A percentile compares a stretch with the other conserved stretches of the same genome.
phyloP scores from a whole-genome alignment of 2,329 filamentous ascomycete species.

The Sclerotinia sclerotiorum region DNA sequence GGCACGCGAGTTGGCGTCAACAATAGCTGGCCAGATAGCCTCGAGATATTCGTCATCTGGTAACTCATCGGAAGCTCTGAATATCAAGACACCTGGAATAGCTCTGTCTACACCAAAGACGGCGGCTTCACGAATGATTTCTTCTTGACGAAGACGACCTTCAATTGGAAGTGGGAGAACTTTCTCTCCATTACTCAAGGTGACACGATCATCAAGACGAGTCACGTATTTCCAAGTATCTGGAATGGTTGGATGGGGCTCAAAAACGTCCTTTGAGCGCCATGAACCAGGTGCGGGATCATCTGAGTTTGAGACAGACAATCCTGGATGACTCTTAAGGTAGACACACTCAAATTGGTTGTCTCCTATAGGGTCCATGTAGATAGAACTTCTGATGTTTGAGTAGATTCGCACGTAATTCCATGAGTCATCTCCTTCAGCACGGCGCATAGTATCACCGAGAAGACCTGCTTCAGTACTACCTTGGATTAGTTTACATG shows the following conservation, averaged over 20 bases:
- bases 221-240: slow-evolving; percentile 49
- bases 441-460: slow-evolving; percentile 55
- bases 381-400: slow-evolving; percentile 26
- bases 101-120: slow-evolving; percentile 56
- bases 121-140: slow-evolving; percentile 54
- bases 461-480: slow-evolving; percentile 59
- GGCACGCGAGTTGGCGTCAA: slow-evolving; percentile 51
- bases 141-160: slow-evolving; percentile 52
- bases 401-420: slow-evolving; percentile 51
- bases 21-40: slow-evolving; percentile 51
- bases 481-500: slow-evolving; percentile 2
- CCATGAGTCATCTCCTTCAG: slow-evolving; percentile 55
- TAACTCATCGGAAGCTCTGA: slow-evolving; percentile 47
- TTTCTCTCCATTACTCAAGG: slow-evolving; percentile 51
- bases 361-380: slow-evolving; percentile 37
- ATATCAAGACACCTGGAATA: slow-evolving; percentile 54
- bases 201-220: slow-evolving; percentile 49
- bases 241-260: slow-evolving; percentile 44
- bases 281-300: slow-evolving; percentile 47
- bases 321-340: slow-evolving; percentile 45
- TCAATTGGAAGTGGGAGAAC: slow-evolving; percentile 51
- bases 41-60: slow-evolving; percentile 49
- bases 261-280: slow-evolving; percentile 48
- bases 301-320: slow-evolving; percentile 44
- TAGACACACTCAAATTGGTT: slow-evolving; percentile 36